phyloP scores from a whole-genome alignment of 805 yeast species.

The Starmerella powellii region DNA sequence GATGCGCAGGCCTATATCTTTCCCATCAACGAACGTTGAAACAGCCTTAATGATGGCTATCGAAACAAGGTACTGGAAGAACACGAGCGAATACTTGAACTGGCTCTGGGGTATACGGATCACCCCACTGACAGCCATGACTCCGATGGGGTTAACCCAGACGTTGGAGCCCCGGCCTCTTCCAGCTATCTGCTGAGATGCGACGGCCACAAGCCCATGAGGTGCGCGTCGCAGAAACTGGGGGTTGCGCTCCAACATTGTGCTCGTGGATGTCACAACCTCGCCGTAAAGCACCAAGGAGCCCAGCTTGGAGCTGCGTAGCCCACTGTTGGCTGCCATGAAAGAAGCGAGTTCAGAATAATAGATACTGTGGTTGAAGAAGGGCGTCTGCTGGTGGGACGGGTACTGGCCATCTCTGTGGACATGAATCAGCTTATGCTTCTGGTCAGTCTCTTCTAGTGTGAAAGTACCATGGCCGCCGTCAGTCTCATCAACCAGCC shows the following conservation, averaged over 20 bases:
- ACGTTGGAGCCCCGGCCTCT: constrained; percentile 89
- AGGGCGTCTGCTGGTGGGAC: constrained; percentile 47
- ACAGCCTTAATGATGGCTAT: constrained; percentile 75
- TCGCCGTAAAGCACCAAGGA: constrained; percentile 63
- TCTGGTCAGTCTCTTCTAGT: constrained; percentile 20
- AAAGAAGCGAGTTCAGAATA: constrained; percentile 34
- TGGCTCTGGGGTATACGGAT: constrained; percentile 43
- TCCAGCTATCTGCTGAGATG: constrained; percentile 79
- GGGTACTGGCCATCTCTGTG: constrained; percentile 37
- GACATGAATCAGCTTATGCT: constrained; percentile 43
- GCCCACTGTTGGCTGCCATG: constrained; percentile 14
- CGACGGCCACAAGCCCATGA: constrained; percentile 53
- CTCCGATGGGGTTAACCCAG: constrained; percentile 94
- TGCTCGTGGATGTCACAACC: constrained; percentile 78
- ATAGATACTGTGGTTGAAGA: constrained; percentile 53
- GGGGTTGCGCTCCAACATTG: constrained; percentile 63
- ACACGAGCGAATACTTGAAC: constrained; percentile 52
- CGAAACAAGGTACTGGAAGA: constrained; percentile 74
- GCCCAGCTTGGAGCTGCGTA: constrained; percentile 36
- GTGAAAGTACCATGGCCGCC: background rate
- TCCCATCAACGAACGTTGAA: constrained; percentile 50
- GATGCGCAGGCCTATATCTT: constrained; percentile 62
- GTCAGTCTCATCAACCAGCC: constrained; percentile 23
- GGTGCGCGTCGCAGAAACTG: constrained; percentile 49
- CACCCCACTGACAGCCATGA: constrained; percentile 67